Evolutionary conservation across 352 stramenopile species (phyloP).

Genomic region (Pythium biforme): DNA sequence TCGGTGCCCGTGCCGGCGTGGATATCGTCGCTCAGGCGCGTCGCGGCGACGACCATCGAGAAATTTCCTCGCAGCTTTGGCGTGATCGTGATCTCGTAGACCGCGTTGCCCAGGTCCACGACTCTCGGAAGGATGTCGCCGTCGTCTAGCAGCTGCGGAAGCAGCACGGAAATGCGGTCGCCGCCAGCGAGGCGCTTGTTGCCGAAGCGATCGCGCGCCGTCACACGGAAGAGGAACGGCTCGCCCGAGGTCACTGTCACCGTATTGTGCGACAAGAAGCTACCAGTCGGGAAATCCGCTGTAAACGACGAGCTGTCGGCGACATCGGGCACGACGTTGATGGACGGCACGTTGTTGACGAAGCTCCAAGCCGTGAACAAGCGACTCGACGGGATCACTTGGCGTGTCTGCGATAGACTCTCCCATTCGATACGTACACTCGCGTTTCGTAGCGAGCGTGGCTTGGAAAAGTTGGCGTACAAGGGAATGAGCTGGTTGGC

Average conservation of each 20-base stretch:
- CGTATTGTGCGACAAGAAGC: neutral
- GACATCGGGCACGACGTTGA: constrained; percentile 11
- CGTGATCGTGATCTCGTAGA: constrained; percentile 21
- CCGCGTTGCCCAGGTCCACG: constrained; percentile 10
- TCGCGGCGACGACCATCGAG: constrained; percentile 24
- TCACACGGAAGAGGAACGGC: constrained; percentile 16
- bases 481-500: constrained; percentile 43
- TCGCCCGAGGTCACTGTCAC: constrained; percentile 15
- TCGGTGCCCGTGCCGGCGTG: constrained; percentile 6
- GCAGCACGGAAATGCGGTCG: constrained; percentile 19
- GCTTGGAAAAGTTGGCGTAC: constrained; percentile 57
- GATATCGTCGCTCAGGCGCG: constrained; percentile 11
- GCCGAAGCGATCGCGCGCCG: constrained; percentile 23
- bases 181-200: constrained; percentile 19
- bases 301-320: constrained; percentile 24
- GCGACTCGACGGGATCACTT: constrained; percentile 40
- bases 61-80: constrained; percentile 19
- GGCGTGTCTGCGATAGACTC: constrained; percentile 45
- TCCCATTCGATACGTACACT: constrained; percentile 47
- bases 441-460: constrained; percentile 28
- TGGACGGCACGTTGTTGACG: constrained; percentile 48
- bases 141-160: constrained; percentile 17
- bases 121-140: constrained; percentile 6
- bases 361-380: constrained; percentile 60
- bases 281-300: constrained; percentile 11